These are phyloP conservation scores for Cercospora nicotianae DNA, from an alignment of 2,329 filamentous ascomycete genomes.

Conservation along the genomic window DNA sequence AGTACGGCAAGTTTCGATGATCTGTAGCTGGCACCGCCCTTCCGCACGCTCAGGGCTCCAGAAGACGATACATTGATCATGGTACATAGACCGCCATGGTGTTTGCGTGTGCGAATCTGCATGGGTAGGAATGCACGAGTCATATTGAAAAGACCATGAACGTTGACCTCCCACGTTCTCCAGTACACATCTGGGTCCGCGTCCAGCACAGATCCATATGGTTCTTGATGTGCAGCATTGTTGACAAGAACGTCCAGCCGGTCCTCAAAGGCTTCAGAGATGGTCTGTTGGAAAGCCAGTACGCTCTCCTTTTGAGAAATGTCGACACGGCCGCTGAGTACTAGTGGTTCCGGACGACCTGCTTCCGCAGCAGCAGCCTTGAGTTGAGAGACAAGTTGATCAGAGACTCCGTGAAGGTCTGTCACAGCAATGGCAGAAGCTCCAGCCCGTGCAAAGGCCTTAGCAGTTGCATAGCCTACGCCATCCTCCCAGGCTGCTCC, in stretches of 20 bases:
- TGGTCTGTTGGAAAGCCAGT: slow-evolving; percentile 39
- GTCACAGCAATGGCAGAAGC: slow-evolving; percentile 40
- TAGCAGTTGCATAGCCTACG: slow-evolving; percentile 41
- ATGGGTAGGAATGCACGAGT: slow-evolving; percentile 48
- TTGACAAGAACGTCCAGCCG: slow-evolving; percentile 41
- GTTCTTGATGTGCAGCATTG: slow-evolving; percentile 37
- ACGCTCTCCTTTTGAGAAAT: slow-evolving; percentile 40
- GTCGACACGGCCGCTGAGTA: slow-evolving; percentile 48
- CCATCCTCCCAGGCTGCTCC: slow-evolving; percentile 39
- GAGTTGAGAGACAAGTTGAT: slow-evolving; percentile 27
- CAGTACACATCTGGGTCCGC: slow-evolving; percentile 48
- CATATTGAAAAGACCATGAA: slow-evolving; percentile 45
- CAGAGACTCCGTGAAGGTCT: not conserved
- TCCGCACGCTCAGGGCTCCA: slow-evolving; percentile 36
- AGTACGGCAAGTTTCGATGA: slow-evolving; percentile 48
- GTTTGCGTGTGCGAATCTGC: slow-evolving; percentile 34
- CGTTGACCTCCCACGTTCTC: slow-evolving; percentile 52
- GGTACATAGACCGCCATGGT: slow-evolving; percentile 37
- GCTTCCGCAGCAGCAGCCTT: slow-evolving; percentile 40
- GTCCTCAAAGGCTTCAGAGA: slow-evolving; percentile 35
- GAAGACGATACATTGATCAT: slow-evolving; percentile 46
- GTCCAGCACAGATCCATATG: slow-evolving; percentile 27
- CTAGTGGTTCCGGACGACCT: slow-evolving; percentile 37
- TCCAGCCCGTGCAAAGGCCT: slow-evolving; percentile 39
- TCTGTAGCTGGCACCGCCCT: slow-evolving; percentile 47